Evolutionary conservation across 345 rosid genomes (phyloP).

Genomic region (Lumnitzera littorea): DNA sequence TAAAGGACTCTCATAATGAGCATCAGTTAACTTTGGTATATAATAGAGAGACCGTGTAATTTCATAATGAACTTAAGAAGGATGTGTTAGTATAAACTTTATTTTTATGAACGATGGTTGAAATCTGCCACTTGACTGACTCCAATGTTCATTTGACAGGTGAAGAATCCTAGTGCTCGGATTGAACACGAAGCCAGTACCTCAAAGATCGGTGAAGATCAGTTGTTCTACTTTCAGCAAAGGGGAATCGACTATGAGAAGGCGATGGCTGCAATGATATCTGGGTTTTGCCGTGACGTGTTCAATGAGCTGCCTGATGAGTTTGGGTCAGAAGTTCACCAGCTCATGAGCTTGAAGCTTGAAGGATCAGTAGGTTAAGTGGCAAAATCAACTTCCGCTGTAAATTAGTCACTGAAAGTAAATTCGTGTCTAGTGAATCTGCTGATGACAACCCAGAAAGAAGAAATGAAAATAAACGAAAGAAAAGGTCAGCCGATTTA

Average conservation of each 20-base stretch:
- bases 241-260: slow-evolving; percentile 91
- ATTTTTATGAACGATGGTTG: no score
- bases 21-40: no score
- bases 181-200: slow-evolving; percentile 98
- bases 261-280: slow-evolving; percentile 96
- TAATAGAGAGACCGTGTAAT: no score
- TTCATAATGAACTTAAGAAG: no score
- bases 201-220: slow-evolving; percentile 89
- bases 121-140: no score
- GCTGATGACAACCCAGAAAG: no score
- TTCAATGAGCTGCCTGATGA: slow-evolving; percentile 93
- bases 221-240: slow-evolving; percentile 95
- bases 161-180: slow-evolving; percentile 79
- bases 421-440: no score
- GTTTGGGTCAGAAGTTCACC: slow-evolving; percentile 86
- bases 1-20: no score
- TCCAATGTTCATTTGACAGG: slow-evolving; percentile 25
- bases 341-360: slow-evolving; percentile 89
- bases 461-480: no score
- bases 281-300: slow-evolving; percentile 83
- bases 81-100: no score
- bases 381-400: neutral
- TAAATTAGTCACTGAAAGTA: no score
- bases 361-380: slow-evolving; percentile 89
- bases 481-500: no score